These are phyloP conservation scores for Botrytis fragariae DNA, from an alignment of 2,329 filamentous ascomycete genomes.

Conservation along the genomic window DNA sequence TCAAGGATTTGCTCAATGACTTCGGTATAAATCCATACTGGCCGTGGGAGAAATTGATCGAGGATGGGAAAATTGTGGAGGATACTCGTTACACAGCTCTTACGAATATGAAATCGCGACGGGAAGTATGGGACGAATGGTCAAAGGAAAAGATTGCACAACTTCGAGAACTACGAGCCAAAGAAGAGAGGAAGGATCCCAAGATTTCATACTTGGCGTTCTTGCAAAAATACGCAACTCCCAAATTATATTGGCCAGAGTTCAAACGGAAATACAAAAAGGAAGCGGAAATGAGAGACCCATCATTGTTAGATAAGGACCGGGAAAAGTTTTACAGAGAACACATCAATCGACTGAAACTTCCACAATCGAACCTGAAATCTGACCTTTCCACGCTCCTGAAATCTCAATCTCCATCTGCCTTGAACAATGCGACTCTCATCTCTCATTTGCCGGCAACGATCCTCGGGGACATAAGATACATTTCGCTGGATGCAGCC, in stretches of 20 bases:
- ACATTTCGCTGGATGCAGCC: constrained; percentile 61
- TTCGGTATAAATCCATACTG: constrained; percentile 80
- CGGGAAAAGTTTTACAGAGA: constrained; percentile 79
- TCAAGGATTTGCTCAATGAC: constrained; percentile 84
- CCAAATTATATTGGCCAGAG: constrained; percentile 96
- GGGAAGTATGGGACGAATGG: constrained; percentile 84
- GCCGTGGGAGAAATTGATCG: constrained; percentile 86
- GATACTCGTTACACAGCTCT: constrained; percentile 86
- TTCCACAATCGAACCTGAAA: constrained; percentile 64
- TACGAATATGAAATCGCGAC: constrained; percentile 74
- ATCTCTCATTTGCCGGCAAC: constrained; percentile 58
- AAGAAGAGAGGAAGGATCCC: constrained; percentile 78
- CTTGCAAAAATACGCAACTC: constrained; percentile 75
- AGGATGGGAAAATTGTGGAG: constrained; percentile 77
- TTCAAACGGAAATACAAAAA: constrained; percentile 90
- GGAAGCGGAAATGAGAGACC: constrained; percentile 75
- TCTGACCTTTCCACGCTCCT: constrained; percentile 66
- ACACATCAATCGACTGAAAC: constrained; percentile 64
- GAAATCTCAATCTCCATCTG: constrained; percentile 55
- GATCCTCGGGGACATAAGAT: constrained; percentile 66
- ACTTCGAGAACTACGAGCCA: constrained; percentile 69
- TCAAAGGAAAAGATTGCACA: constrained; percentile 70
- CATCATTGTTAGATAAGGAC: constrained; percentile 69
- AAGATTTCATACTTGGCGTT: constrained; percentile 78
- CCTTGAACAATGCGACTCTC: constrained; percentile 59